These are phyloP conservation scores for Candida pseudoviswanathii DNA, from an alignment of 1,139 yeast species.

Conservation along the genomic window DNA sequence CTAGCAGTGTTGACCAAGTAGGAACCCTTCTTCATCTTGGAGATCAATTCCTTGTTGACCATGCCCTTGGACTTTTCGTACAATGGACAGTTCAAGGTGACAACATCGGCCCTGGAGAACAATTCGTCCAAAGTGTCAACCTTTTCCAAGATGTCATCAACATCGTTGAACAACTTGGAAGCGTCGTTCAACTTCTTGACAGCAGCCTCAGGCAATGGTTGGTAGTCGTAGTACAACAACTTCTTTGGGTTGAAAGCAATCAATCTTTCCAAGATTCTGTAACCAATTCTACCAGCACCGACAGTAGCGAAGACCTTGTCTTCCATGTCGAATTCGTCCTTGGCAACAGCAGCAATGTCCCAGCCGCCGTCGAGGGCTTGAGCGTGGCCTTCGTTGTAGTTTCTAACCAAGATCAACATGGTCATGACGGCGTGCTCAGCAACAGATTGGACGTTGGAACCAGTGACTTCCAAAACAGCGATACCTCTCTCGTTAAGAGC, in stretches of 20 bases:
- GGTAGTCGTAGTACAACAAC: constrained; percentile 75
- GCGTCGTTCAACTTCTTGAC: constrained; percentile 52
- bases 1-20: constrained; percentile 83
- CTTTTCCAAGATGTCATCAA: constrained; percentile 51
- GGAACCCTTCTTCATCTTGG: constrained; percentile 77
- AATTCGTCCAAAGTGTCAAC: constrained; percentile 67
- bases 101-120: constrained; percentile 70
- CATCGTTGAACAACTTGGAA: constrained; percentile 40
- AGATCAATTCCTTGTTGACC: constrained; percentile 64
- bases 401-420: constrained; percentile 69
- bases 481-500: constrained; percentile 68
- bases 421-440: constrained; percentile 84
- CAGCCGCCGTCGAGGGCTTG: constrained; percentile 63
- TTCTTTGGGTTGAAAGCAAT: constrained; percentile 76
- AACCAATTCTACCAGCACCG: constrained; percentile 84
- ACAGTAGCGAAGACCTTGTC: constrained; percentile 77
- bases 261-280: constrained; percentile 71
- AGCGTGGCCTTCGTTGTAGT: constrained; percentile 78
- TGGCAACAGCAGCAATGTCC: constrained; percentile 81
- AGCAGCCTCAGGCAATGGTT: constrained; percentile 60
- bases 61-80: constrained; percentile 71
- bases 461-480: constrained; percentile 79
- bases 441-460: constrained; percentile 77
- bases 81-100: constrained; percentile 77
- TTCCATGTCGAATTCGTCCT: constrained; percentile 74